Percentiles rank a stretch among this genome's conserved stretches.
Conservation (phyloP, 305 asterid genomes). For the Fraxinus greggii region DNA sequence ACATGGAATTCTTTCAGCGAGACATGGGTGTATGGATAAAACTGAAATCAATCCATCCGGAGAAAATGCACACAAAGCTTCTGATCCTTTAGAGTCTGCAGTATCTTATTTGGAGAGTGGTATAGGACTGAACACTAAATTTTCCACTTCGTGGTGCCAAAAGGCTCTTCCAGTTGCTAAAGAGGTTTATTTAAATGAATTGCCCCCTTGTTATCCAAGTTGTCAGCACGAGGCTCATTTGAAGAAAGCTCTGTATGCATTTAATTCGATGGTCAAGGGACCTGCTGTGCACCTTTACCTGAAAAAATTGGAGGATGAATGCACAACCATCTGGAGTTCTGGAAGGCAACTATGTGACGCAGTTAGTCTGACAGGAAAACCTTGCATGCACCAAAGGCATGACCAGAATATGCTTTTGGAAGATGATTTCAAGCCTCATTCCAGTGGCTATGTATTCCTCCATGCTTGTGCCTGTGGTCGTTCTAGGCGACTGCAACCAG, state of each 20-base stretch:
- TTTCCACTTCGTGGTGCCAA: slow-evolving; percentile 82
- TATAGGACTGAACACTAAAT: slow-evolving; percentile 58
- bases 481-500: slow-evolving; percentile 69
- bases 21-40: slow-evolving; percentile 36
- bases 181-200: slow-evolving; percentile 65
- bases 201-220: slow-evolving; percentile 87
- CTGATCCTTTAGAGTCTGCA: slow-evolving; percentile 53
- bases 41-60: slow-evolving; percentile 36
- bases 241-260: slow-evolving; percentile 55
- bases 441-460: slow-evolving; percentile 89
- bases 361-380: slow-evolving; percentile 90
- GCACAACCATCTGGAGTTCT: slow-evolving; percentile 77
- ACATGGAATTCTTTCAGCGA: slow-evolving; percentile 60
- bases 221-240: slow-evolving; percentile 74
- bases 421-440: slow-evolving; percentile 57
- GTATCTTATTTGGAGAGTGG: slow-evolving; percentile 55
- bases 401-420: slow-evolving; percentile 34
- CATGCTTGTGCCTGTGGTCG: slow-evolving; percentile 99
- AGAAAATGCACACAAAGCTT: slow-evolving; percentile 38
- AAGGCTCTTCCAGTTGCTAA: slow-evolving; percentile 82
- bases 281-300: slow-evolving; percentile 61
- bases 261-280: slow-evolving; percentile 83
- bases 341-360: slow-evolving; percentile 97
- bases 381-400: slow-evolving; percentile 88
- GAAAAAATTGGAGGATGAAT: slow-evolving; percentile 71